Evolutionary conservation across 148 eudicot species (phyloP), one percentile per base, ranked within the genome.

Genomic region (Cornus florida): DNA sequence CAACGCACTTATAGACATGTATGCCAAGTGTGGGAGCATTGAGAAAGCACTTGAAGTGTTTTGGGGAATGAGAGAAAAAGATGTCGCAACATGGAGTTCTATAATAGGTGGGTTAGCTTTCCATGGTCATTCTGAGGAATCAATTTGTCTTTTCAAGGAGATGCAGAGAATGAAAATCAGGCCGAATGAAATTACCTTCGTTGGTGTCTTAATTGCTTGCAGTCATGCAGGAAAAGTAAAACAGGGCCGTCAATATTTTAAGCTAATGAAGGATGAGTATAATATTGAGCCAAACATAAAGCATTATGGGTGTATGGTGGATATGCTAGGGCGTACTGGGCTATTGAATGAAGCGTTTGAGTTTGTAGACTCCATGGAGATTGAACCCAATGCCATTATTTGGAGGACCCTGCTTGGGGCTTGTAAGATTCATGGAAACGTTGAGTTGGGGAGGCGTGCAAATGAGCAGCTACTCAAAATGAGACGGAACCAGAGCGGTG

Each of bases 261-360:
- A 64, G 14, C 67, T 84, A 70, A 88, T 88, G 93, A 81, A 66
- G 53, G 77, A 85, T 31, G 80, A 73, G 67, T 88, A 88, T 67
- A 62, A 74, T 46, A 83, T 86, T 73, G 77, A 73, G 83, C 90
- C 93, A 14, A 88, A 88, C 76, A 77, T 85, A 80, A 82, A 79
- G 82, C 93, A 88, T 59, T 79, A 83, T 50, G 93, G 93, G 22
- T 90, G 93, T 69, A 85, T 90, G 86, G 93, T 90, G 50, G 93
- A 90, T 75, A 75, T 90, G 67, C 77, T 86, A 23, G 91, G 91
- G 77, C 87, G 91, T 13, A 87, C 84, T 31, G 90, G 88, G 75
- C 80, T 82, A 69, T 74, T 90, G 75, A 77, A 69, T 10, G 90
- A 90, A 78, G 90, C 93, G 3, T 86, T 88, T 74, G 84, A 85